These are phyloP conservation scores for Fraxinus nigra DNA, from an alignment of 305 asterid genomes.

Conservation along the genomic window DNA sequence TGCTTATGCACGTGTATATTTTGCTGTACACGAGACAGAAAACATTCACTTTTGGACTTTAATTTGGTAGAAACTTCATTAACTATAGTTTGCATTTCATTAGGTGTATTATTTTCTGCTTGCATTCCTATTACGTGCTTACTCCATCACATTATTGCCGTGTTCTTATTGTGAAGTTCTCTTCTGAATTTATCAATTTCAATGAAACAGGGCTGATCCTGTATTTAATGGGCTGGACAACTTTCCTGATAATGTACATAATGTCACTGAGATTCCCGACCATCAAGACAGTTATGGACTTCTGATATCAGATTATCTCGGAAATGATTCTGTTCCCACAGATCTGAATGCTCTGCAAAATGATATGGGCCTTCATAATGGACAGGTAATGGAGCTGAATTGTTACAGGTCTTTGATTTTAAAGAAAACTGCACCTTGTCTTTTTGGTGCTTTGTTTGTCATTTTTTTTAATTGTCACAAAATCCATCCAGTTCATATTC, in stretches of 20 bases:
- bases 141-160: slow-evolving; percentile 1
- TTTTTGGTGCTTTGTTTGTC: not conserved
- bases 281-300: slow-evolving; percentile 91
- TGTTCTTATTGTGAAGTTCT: slow-evolving; percentile 12
- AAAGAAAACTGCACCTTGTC: not conserved
- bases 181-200: slow-evolving; percentile 23
- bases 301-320: slow-evolving; percentile 83
- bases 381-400: slow-evolving; percentile 56
- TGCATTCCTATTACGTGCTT: not conserved
- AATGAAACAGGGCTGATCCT: slow-evolving; percentile 59
- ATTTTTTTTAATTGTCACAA: slow-evolving; percentile 10
- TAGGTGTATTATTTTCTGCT: not conserved
- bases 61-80: not conserved
- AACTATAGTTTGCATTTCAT: not conserved
- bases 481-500: not conserved
- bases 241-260: slow-evolving; percentile 56
- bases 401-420: slow-evolving; percentile 13
- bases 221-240: slow-evolving; percentile 64
- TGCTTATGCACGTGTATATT: not conserved
- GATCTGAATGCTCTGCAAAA: slow-evolving; percentile 72
- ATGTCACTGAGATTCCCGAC: slow-evolving; percentile 53
- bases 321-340: slow-evolving; percentile 65
- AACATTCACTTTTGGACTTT: not conserved
- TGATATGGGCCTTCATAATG: slow-evolving; percentile 66
- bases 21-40: not conserved